Evolutionary conservation across 345 rosid genomes (phyloP).

Genomic region (Acer negundo): DNA sequence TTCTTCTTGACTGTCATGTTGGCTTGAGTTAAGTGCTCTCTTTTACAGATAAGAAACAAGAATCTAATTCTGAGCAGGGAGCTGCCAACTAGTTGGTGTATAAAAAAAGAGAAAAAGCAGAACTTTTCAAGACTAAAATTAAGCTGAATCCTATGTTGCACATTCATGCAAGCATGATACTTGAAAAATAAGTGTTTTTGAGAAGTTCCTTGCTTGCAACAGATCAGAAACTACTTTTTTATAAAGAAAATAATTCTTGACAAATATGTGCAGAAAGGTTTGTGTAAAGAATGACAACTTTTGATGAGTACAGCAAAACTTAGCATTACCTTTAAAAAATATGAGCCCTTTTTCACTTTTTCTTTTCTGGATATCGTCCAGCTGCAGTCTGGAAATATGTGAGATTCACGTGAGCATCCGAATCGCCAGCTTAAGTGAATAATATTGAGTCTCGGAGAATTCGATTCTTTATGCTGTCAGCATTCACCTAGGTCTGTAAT

Average conservation of each 20-base stretch:
- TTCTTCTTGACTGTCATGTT: conserved; percentile 2
- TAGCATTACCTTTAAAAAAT: neutral
- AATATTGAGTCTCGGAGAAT: neutral
- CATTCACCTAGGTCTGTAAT: neutral
- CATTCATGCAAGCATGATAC: neutral
- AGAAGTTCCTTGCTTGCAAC: neutral
- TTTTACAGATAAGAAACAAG: conserved; percentile 12
- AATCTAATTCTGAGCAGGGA: neutral
- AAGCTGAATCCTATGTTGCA: neutral
- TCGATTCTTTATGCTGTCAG: conserved; percentile 1
- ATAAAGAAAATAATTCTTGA: neutral
- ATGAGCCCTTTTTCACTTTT: neutral
- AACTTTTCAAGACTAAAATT: neutral
- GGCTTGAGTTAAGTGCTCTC: neutral
- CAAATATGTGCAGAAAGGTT: neutral
- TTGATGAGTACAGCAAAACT: neutral
- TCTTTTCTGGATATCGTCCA: neutral
- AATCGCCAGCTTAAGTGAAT: conserved; percentile 7
- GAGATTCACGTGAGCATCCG: neutral
- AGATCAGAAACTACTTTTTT: neutral
- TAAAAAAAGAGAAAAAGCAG: neutral
- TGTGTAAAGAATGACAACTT: conserved; percentile 7
- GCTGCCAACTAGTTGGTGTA: conserved; percentile 11
- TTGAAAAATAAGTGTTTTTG: neutral
- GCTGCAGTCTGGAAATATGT: neutral